Base-by-base conservation (phyloP, 495 filamentous ascomycete species). In the Gamarada debralockiae region DNA sequence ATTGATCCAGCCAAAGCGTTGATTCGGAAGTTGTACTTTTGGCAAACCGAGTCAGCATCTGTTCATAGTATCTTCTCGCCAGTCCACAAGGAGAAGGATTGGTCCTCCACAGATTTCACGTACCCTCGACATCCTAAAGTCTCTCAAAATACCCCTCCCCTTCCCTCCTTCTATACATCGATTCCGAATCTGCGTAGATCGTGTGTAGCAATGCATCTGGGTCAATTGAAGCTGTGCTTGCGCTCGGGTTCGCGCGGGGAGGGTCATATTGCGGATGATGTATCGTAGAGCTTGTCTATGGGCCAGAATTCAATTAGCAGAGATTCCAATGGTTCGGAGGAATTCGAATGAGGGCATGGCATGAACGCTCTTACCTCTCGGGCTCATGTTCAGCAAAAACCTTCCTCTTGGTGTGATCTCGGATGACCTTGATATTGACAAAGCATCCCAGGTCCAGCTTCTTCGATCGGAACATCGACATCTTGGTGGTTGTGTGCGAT, bases 321-420 rank as follows among this genome's bases (percentile, higher is more conserved):
- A 34, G 3, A 5, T 4, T 43, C 13, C 40, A 22, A 29, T 29
- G 17, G 12, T 21, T 27, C n/a, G 37, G 10, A 6, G 23, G 21
- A 21, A 21, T 46, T 9, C 22, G n/a, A n/a, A n/a, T n/a, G 21
- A 31, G n/a, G 31, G n/a, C 44, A 33, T 14, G 21, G 42, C 10
- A 10, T 12, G 24, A 20, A 25, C 8, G 24, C 24, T 5, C 70
- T 40, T 74, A 95, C 91, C 91, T 84, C 72, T 95, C 84, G 6
- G 89, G 80, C 70, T 98, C 93, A 59, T 84, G 74, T 58, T 89
- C 77, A 49, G 83, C 90, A 59, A 90, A 96, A 23, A 88, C 90
- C 74, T 93, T 93, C 50, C 92, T 85, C 80, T 97, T 97, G 47
- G 90, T 87, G 73, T 96, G 88, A 64, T 97, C 93, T 56, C 92